These are phyloP conservation scores for Cydonia oblonga DNA, from an alignment of 331 rosid genomes.

Conservation along the genomic window DNA sequence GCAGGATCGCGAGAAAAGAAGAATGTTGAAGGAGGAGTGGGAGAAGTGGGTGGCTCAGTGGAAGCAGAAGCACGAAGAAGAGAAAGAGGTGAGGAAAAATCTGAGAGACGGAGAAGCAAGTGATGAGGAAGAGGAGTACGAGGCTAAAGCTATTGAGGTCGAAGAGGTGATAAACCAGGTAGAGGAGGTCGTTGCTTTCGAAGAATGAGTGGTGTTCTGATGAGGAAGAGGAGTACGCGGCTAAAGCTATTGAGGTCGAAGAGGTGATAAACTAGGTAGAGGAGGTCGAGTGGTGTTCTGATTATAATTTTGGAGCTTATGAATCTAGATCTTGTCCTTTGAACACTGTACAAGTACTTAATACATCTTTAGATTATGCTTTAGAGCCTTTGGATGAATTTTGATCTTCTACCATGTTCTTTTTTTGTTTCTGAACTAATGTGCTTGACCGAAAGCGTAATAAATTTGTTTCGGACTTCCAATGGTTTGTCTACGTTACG, in stretches of 20 bases:
- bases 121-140: slow-evolving; percentile 81
- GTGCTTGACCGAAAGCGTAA: not conserved
- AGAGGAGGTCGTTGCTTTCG: slow-evolving; percentile 45
- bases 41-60: slow-evolving; percentile 62
- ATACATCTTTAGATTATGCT: not conserved
- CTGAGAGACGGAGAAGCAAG: slow-evolving; percentile 82
- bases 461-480: not conserved
- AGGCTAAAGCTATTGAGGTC: slow-evolving; percentile 70
- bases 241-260: slow-evolving; percentile 71
- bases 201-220: slow-evolving; percentile 25
- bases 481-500: not conserved
- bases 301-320: not conserved
- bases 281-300: slow-evolving; percentile 31
- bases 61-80: slow-evolving; percentile 59
- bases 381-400: not conserved
- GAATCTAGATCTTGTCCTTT: not conserved
- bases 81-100: slow-evolving; percentile 35
- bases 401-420: not conserved
- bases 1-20: slow-evolving; percentile 77
- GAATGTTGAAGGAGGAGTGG: slow-evolving; percentile 70
- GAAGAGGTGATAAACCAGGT: slow-evolving; percentile 46
- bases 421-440: not conserved
- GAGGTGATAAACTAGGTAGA: slow-evolving; percentile 38
- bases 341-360: not conserved
- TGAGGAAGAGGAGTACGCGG: slow-evolving; percentile 81